A percentile compares a stretch with the other conserved stretches of the same genome.
Evolutionary conservation across 352 stramenopile species (phyloP).

Genomic region (Phytopythium chamaehyphon): DNA sequence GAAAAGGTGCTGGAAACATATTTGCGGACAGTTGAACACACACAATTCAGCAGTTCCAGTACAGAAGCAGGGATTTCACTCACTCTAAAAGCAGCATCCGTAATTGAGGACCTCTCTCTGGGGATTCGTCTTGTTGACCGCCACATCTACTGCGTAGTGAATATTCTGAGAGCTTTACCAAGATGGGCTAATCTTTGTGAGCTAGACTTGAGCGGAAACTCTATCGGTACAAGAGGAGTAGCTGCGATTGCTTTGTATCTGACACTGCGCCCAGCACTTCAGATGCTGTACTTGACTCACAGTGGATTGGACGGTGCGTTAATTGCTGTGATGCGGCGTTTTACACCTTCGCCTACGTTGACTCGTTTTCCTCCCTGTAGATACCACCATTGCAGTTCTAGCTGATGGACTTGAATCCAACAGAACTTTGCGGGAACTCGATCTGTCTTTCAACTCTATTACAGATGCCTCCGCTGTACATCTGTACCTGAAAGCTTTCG

Average conservation of each 20-base stretch:
- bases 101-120: constrained; percentile 22
- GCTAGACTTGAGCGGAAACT: constrained; percentile 56
- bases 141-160: constrained; percentile 12
- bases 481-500: constrained; percentile 48
- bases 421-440: constrained; percentile 35
- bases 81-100: constrained; percentile 17
- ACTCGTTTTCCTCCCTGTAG: constrained; percentile 11
- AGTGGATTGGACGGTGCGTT: constrained; percentile 46
- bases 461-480: constrained; percentile 39
- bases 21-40: too few species aligned
- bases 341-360: too few species aligned
- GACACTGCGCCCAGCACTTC: constrained; percentile 29
- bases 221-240: constrained; percentile 30
- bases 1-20: constrained; percentile 40
- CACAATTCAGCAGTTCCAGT: background rate
- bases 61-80: constrained; percentile 5
- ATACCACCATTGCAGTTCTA: constrained; percentile 28
- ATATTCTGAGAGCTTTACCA: constrained; percentile 15
- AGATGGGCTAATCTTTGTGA: constrained; percentile 30
- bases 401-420: constrained; percentile 46
- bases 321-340: background rate
- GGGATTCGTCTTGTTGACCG: constrained; percentile 25
- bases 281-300: constrained; percentile 39
- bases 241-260: constrained; percentile 43
- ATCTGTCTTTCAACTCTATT: constrained; percentile 49